These are phyloP conservation scores for Cylindrotheca fusiformis DNA, from an alignment of 108 stramenopile genomes.

Conservation along the genomic window DNA sequence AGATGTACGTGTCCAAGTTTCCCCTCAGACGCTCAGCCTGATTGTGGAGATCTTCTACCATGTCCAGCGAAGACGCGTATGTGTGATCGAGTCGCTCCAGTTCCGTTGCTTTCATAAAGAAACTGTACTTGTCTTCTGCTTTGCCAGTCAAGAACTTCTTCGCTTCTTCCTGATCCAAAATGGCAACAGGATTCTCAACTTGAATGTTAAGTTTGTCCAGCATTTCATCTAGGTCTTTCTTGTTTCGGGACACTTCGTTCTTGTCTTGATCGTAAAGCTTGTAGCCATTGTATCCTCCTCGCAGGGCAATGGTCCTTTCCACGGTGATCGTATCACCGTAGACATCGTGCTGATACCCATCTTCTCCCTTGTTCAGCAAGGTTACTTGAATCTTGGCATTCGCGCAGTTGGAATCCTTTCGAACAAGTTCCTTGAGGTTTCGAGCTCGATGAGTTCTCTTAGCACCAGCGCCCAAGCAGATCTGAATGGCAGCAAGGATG, in stretches of 20 bases:
- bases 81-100: constrained; percentile 71
- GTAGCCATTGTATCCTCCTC: constrained; percentile 77
- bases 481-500: constrained; percentile 94
- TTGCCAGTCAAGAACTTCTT: constrained; percentile 96
- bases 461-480: constrained; percentile 94
- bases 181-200: constrained; percentile 96
- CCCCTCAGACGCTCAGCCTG: constrained; percentile 31
- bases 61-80: constrained; percentile 52
- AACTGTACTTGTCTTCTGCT: constrained; percentile 87
- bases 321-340: constrained; percentile 92
- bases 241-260: constrained; percentile 47
- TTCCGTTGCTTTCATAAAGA: constrained; percentile 96
- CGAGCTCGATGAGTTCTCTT: constrained; percentile 82
- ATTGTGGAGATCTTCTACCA: constrained; percentile 46
- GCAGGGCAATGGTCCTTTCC: constrained; percentile 73
- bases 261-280: constrained; percentile 63
- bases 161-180: constrained; percentile 97
- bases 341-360: constrained; percentile 80
- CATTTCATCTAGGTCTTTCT: constrained; percentile 86
- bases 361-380: constrained; percentile 82
- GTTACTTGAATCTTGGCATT: constrained; percentile 86
- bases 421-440: constrained; percentile 82
- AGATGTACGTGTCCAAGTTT: constrained; percentile 33
- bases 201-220: constrained; percentile 88
- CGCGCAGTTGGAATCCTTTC: constrained; percentile 65